Evolutionary conservation across 257 asterid species (phyloP).

Genomic region (Primulina eburnea): DNA sequence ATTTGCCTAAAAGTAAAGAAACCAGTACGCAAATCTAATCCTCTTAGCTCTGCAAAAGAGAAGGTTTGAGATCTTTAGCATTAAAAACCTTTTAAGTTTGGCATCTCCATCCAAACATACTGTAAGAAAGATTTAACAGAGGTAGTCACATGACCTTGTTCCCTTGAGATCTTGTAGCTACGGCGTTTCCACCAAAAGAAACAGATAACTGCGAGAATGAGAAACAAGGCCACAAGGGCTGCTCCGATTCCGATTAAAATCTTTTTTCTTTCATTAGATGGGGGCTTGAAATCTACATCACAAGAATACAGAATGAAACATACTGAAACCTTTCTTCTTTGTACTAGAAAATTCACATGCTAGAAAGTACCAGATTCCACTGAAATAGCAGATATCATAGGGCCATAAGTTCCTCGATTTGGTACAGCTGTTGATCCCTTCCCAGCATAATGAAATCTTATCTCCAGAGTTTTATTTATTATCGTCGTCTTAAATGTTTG

Average conservation of each 20-base stretch:
- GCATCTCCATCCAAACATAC: not conserved
- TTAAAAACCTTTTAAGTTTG: too few species aligned
- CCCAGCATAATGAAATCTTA: constrained; percentile 48
- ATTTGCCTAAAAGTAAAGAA: constrained; percentile 55
- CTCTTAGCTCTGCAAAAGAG: constrained; percentile 44
- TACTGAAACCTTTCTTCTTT: not conserved
- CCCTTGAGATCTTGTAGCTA: constrained; percentile 39
- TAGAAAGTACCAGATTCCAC: constrained; percentile 43
- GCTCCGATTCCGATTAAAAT: constrained; percentile 37
- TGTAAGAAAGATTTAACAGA: not conserved
- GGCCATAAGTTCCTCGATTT: constrained; percentile 47
- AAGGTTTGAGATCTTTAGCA: constrained; percentile 1
- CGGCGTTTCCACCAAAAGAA: constrained; percentile 39
- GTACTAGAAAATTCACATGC: not conserved
- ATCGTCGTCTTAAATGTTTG: constrained; percentile 31
- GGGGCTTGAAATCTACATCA: constrained; percentile 47
- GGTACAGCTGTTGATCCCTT: constrained; percentile 56
- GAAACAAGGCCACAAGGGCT: constrained; percentile 24
- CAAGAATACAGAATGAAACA: constrained; percentile 14
- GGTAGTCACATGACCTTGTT: constrained; percentile 42
- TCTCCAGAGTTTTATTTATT: constrained; percentile 35
- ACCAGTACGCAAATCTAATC: constrained; percentile 51
- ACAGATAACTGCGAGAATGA: constrained; percentile 31
- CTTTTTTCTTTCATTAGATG: constrained; percentile 38
- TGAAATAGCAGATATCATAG: constrained; percentile 60